Conservation (phyloP, 352 stramenopile genomes). For the Pythium guiyangense region DNA sequence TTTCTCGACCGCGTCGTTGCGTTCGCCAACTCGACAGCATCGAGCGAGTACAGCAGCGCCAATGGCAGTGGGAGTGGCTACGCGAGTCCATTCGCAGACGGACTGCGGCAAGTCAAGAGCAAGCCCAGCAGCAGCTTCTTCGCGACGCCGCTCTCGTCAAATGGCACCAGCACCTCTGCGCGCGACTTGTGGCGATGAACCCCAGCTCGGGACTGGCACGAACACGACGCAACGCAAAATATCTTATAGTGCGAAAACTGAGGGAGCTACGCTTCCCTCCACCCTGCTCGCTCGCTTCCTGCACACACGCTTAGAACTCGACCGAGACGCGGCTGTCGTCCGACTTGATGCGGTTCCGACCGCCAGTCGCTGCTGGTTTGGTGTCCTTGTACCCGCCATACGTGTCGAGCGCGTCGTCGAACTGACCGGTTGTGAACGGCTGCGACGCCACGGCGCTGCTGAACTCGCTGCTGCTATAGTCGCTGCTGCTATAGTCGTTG, state of each 20-base stretch:
- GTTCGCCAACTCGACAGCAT: slow-evolving; percentile 35
- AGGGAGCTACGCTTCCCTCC: neutral
- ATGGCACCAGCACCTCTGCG: too few species aligned
- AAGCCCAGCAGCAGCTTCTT: slow-evolving; percentile 17
- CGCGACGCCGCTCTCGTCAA: too few species aligned
- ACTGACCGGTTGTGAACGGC: slow-evolving; percentile 33
- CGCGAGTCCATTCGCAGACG: slow-evolving; percentile 18
- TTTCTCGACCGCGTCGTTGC: slow-evolving; percentile 64
- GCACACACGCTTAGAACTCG: slow-evolving; percentile 44
- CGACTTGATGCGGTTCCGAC: slow-evolving; percentile 17
- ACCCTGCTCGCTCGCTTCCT: neutral
- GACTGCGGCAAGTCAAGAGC: slow-evolving; percentile 44
- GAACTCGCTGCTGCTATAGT: slow-evolving; percentile 15
- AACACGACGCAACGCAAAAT: too few species aligned
- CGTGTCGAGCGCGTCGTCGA: slow-evolving; percentile 31
- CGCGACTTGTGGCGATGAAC: too few species aligned
- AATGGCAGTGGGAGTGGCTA: slow-evolving; percentile 9
- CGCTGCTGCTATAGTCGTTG: slow-evolving; percentile 5
- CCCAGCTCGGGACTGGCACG: too few species aligned
- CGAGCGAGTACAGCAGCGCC: slow-evolving; percentile 5
- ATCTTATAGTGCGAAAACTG: slow-evolving; percentile 1
- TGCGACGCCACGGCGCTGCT: slow-evolving; percentile 16
- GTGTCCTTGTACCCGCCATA: slow-evolving; percentile 4
- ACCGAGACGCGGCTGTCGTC: slow-evolving; percentile 35
- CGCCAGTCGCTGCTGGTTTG: slow-evolving; percentile 6